Base-by-base conservation (phyloP, 1,139 yeast genomes). In the Maudiozyma humilis region DNA sequence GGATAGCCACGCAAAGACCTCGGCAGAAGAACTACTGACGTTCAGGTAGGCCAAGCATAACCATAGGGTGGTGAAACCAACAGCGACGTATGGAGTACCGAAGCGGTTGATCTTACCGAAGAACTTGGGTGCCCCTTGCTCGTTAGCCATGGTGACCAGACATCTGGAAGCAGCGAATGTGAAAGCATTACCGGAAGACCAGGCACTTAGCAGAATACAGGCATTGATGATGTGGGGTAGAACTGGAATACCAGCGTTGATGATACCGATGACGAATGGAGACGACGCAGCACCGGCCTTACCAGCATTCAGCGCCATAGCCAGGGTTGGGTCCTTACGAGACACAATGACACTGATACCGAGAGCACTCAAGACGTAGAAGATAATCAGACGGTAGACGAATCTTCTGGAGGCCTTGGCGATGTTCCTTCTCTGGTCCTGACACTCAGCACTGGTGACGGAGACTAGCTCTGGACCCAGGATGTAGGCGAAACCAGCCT, bases 381-480 rank as follows among this genome's bases (percentile, higher is more conserved):
- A 64, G 41, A 66, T 51, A 38, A 72, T 57, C 31, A 73, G 67
- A 54, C 81, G 64, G 60, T 63, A 66, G 41, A 73, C 63, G 43
- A 73, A 68, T 51, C 76, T 66, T 44, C 66, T 70, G 36, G 73
- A 69, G 12, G 79, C 78, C 30, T 67, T 66, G 44, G 69, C 70
- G 20, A 73, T 66, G 35, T 72, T 67, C 46, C 69, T 65, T 61
- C 79, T 66, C 41, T 78, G 78, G 51, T 70, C 64, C 50, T 65
- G 52, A 18, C 73, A 70, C 58, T 75, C 80, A 16, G 77, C 73
- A 19, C 73, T 72, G 14, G 74, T 64, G 36, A 71, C 48, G 25
- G 72, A 67, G 36, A 73, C 68, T 44, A 68, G 55, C 55, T 72
- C 95, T 1, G 94, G 89, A 8, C 94, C 93, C 32, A 84, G 82